Conservation (phyloP, 2,329 filamentous ascomycete genomes). For the Diaporthe destruens region DNA sequence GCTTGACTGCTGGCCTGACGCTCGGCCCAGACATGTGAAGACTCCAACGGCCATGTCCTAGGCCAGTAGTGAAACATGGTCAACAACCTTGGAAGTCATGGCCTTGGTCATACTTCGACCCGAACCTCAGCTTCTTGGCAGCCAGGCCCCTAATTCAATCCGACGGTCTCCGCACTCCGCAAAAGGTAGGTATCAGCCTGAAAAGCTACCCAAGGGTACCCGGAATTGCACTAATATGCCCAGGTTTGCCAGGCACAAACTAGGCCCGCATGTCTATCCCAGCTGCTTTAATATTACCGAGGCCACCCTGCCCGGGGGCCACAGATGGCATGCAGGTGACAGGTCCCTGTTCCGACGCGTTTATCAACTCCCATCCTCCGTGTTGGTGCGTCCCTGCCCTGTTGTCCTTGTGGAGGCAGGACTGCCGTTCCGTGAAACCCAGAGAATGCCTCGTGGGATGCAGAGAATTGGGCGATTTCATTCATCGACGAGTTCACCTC, state of each 20-base stretch:
- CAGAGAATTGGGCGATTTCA: not conserved
- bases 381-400: not conserved
- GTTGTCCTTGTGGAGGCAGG: not conserved
- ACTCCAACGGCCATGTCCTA: not conserved
- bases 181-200: not conserved
- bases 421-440: not conserved
- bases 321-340: slow-evolving; percentile 1
- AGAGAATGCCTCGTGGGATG: not conserved
- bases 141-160: not conserved
- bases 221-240: not conserved
- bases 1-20: not conserved
- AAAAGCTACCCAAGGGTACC: not conserved
- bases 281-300: slow-evolving; percentile 3
- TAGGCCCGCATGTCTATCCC: not conserved
- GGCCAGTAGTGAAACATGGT: slow-evolving; percentile 5
- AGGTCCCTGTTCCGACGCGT: not conserved
- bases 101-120: not conserved
- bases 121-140: slow-evolving; percentile 12
- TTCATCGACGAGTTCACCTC: not conserved
- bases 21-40: not conserved
- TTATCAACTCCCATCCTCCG: not conserved
- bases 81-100: not conserved
- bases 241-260: not conserved
- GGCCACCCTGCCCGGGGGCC: not conserved
- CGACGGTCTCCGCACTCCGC: not conserved